These are phyloP conservation scores for Xylaria sp. DNA, from an alignment of 2,329 filamentous ascomycete species.

Conservation along the genomic window DNA sequence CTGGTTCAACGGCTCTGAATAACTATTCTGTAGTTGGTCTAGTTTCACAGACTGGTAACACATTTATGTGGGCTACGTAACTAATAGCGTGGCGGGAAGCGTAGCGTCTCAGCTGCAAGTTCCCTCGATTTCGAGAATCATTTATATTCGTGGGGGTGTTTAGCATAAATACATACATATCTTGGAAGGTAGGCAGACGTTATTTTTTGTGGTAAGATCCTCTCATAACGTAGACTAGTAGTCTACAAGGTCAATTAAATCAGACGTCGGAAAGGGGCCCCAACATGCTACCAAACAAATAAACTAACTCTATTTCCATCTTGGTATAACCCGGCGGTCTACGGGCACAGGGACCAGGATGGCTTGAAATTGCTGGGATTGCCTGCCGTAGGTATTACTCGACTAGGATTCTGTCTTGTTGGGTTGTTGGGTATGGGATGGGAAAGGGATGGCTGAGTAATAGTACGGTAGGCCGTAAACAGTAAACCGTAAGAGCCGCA, in stretches of 20 bases:
- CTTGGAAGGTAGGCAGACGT: no score
- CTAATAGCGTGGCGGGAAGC: not conserved
- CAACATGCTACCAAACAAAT: no score
- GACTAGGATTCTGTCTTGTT: not conserved
- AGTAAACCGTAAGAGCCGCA: not conserved
- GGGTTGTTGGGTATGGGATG: constrained; percentile 1
- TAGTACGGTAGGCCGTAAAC: not conserved
- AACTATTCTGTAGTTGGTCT: no score
- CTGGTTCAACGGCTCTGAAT: no score
- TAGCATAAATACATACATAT: no score
- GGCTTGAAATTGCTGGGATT: constrained; percentile 9
- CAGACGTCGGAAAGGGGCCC: no score
- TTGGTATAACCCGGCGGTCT: no score
- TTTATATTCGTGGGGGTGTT: no score
- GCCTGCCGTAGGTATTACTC: constrained; percentile 2
- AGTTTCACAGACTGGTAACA: not conserved
- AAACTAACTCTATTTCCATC: no score
- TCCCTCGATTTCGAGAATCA: not conserved
- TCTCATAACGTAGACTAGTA: no score
- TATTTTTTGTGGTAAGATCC: no score
- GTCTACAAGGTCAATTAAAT: no score
- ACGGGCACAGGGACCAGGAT: not conserved
- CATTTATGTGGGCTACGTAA: not conserved
- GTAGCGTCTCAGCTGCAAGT: not conserved
- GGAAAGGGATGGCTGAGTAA: not conserved